Percentiles rank a stretch among this genome's conserved stretches.
phyloP scores from a whole-genome alignment of 176 grass and related monocot genomes.

The Hsuehochloa calcarea region DNA sequence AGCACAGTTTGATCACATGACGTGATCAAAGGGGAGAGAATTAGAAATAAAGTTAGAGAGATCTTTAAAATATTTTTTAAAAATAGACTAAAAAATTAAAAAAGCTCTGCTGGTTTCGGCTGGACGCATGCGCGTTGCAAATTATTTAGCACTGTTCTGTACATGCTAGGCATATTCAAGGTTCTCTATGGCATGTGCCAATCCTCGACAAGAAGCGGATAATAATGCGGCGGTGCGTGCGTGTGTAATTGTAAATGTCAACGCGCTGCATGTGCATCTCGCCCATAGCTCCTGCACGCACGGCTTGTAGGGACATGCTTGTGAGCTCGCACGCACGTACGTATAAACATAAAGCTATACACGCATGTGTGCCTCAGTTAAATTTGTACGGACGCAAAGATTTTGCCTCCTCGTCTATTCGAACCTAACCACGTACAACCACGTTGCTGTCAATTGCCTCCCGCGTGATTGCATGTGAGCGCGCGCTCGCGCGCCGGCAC shows the following conservation, averaged over 20 bases:
- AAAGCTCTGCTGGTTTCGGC: too few relatives aligned
- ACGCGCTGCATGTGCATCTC: not conserved
- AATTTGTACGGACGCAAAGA: not conserved
- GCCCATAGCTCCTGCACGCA: not conserved
- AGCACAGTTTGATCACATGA: too few relatives aligned
- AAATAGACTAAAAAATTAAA: too few relatives aligned
- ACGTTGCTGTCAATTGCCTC: not conserved
- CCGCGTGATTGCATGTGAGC: not conserved
- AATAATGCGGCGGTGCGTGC: too few relatives aligned
- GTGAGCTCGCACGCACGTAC: not conserved
- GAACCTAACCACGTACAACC: not conserved
- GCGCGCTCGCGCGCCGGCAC: not conserved
- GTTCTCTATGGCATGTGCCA: not conserved
- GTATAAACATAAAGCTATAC: not conserved
- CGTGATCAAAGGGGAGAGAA: too few relatives aligned
- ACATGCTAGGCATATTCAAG: too few relatives aligned
- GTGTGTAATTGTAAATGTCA: constrained; percentile 21
- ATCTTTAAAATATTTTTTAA: too few relatives aligned
- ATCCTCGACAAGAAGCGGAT: not conserved
- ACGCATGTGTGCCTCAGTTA: not conserved
- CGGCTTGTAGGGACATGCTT: not conserved
- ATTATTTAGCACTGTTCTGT: not conserved
- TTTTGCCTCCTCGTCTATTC: not conserved
- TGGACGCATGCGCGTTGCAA: not conserved
- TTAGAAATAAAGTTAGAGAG: too few relatives aligned